Percentiles rank a stretch among this genome's conserved stretches.
Evolutionary conservation across 805 yeast species (phyloP).

Genomic region (Saccharomycopsis olivae): DNA sequence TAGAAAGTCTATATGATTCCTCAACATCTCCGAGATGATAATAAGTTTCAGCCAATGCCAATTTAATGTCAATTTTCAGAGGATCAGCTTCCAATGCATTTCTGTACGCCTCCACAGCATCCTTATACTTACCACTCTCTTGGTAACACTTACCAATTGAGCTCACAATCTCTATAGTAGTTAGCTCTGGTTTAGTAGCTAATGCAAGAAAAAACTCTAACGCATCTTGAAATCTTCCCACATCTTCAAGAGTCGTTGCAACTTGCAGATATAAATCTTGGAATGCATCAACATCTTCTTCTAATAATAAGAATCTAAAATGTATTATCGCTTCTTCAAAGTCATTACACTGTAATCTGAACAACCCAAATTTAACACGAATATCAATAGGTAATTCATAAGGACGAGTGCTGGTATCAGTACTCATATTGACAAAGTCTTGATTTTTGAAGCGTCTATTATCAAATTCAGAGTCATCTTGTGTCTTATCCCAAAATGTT

Average conservation of each 20-base stretch:
- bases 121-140: conserved; percentile 57
- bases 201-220: conserved; percentile 52
- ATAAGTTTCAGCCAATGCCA: conserved; percentile 74
- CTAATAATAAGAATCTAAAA: conserved; percentile 43
- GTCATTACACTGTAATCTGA: conserved; percentile 56
- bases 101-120: conserved; percentile 51
- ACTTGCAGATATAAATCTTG: conserved; percentile 69
- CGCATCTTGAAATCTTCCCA: conserved; percentile 68
- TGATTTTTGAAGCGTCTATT: conserved; percentile 44
- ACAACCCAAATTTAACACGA: conserved; percentile 65
- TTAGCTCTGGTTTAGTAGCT: conserved; percentile 41
- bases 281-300: conserved; percentile 47
- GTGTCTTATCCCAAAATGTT: conserved; percentile 32
- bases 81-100: conserved; percentile 43
- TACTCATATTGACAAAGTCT: conserved; percentile 31
- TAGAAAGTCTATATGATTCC: conserved; percentile 42
- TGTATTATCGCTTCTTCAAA: conserved; percentile 66
- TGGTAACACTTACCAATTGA: conserved; percentile 70
- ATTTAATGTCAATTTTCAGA: conserved; percentile 57
- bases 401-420: conserved; percentile 27
- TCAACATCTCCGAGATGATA: conserved; percentile 54
- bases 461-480: conserved; percentile 74
- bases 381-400: conserved; percentile 75
- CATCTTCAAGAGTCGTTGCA: conserved; percentile 60
- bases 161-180: conserved; percentile 33